These are phyloP conservation scores for Debaryomyces psychrophilus DNA, from an alignment of 1,139 yeast genomes.

Conservation along the genomic window DNA sequence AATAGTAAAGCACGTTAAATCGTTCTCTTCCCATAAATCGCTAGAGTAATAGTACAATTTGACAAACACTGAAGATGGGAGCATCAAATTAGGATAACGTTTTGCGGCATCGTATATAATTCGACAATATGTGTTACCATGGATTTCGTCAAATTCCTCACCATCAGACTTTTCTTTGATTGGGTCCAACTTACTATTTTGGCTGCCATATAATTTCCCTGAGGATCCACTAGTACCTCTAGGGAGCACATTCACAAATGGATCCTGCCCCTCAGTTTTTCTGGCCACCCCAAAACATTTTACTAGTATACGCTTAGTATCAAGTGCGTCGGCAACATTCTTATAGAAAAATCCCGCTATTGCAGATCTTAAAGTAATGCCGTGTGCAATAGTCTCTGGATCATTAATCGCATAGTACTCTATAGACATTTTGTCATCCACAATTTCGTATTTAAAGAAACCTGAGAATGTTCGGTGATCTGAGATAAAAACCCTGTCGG, in stretches of 20 bases:
- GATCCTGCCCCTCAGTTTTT: slow-evolving; percentile 5
- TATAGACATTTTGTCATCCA: slow-evolving; percentile 6
- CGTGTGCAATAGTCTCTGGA: slow-evolving; percentile 9
- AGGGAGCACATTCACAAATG: slow-evolving; percentile 7
- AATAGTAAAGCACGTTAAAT: no score
- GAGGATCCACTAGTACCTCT: no score
- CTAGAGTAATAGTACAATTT: no score
- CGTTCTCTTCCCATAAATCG: no score
- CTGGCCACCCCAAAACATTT: not conserved
- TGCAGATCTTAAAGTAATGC: slow-evolving; percentile 10
- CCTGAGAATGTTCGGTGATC: slow-evolving; percentile 9
- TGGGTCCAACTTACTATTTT: no score
- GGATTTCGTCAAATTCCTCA: no score
- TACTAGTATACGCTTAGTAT: not conserved
- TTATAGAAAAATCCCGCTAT: slow-evolving; percentile 10
- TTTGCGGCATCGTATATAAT: no score
- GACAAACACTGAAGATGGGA: no score
- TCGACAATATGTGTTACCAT: no score
- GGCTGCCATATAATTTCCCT: no score
- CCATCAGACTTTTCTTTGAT: no score
- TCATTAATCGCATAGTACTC: slow-evolving; percentile 9
- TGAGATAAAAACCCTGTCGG: slow-evolving; percentile 10
- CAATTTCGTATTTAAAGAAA: slow-evolving; percentile 8
- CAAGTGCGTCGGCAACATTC: slow-evolving; percentile 1
- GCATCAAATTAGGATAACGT: not conserved